phyloP scores from a whole-genome alignment of 257 asterid species.

The Gentiana straminea region DNA sequence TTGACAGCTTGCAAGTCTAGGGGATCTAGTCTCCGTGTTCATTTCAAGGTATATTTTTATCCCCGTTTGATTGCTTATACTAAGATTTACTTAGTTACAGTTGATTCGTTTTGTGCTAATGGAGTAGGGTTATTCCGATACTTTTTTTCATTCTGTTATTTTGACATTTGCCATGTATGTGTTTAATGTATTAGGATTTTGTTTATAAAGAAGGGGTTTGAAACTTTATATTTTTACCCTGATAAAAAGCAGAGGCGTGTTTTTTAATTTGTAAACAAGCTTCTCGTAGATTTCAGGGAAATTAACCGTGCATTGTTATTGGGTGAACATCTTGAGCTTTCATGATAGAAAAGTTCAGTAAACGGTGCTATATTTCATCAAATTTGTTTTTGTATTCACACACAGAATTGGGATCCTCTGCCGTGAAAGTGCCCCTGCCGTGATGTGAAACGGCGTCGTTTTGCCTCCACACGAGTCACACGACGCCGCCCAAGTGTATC shows the following conservation, averaged over 20 bases:
- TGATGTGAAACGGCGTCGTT: too few species aligned
- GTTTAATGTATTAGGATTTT: too few species aligned
- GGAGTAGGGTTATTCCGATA: too few species aligned
- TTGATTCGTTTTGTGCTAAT: not conserved
- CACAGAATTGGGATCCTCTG: too few species aligned
- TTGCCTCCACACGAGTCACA: too few species aligned
- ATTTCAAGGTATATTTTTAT: constrained; percentile 44
- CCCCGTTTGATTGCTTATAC: too few species aligned
- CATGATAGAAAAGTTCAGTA: constrained; percentile 38
- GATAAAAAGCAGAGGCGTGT: constrained; percentile 49
- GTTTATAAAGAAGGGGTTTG: not conserved
- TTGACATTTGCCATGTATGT: too few species aligned
- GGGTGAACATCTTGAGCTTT: constrained; percentile 52
- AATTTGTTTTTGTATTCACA: too few species aligned
- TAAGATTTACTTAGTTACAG: too few species aligned
- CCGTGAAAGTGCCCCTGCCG: too few species aligned
- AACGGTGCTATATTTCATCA: constrained; percentile 20
- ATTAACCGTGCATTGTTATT: constrained; percentile 35
- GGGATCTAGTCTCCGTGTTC: constrained; percentile 66
- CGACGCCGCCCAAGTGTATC: too few species aligned
- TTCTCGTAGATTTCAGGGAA: constrained; percentile 56
- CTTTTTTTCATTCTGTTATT: not conserved
- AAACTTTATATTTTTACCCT: constrained; percentile 6
- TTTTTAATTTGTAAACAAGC: constrained; percentile 26
- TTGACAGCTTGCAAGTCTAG: constrained; percentile 80